Evolutionary conservation across 2,329 filamentous ascomycete species (phyloP).

Genomic region (Aspergillus fischeri): DNA sequence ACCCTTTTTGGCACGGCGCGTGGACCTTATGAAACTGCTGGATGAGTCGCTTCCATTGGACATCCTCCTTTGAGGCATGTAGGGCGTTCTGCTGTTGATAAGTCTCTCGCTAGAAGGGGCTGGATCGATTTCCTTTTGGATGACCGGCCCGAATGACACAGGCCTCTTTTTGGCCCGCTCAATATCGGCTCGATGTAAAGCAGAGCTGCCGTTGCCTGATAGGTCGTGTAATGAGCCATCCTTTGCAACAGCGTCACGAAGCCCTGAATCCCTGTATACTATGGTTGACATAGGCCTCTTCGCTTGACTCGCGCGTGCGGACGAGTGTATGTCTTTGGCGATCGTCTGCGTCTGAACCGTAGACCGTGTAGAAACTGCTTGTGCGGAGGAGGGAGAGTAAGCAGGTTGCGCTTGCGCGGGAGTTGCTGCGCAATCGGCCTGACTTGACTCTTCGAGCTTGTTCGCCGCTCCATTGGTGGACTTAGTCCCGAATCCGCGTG

Average conservation of each 20-base stretch:
- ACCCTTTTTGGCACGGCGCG: conserved; percentile 45
- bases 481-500: not conserved
- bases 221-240: conserved; percentile 2
- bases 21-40: conserved; percentile 74
- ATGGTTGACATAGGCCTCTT: conserved; percentile 19
- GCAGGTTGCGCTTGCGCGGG: conserved; percentile 14
- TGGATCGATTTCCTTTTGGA: conserved; percentile 13
- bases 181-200: not conserved
- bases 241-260: conserved; percentile 6
- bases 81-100: conserved; percentile 5
- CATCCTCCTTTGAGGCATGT: conserved; percentile 47
- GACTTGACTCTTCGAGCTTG: conserved; percentile 11
- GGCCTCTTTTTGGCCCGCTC: conserved; percentile 15
- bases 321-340: conserved; percentile 1
- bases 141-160: conserved; percentile 19
- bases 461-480: not conserved
- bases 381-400: conserved; percentile 15
- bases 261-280: conserved; percentile 10
- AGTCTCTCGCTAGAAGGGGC: conserved; percentile 1
- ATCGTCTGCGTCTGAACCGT: not conserved
- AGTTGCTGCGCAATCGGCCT: conserved; percentile 19
- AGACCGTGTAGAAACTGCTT: conserved; percentile 5
- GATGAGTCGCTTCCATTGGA: conserved; percentile 64
- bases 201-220: conserved; percentile 3
- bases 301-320: conserved; percentile 9